Evolutionary conservation across 176 grass and related monocot species (phyloP), one percentile per base, ranked within the genome.

Genomic region (Raddia distichophylla): DNA sequence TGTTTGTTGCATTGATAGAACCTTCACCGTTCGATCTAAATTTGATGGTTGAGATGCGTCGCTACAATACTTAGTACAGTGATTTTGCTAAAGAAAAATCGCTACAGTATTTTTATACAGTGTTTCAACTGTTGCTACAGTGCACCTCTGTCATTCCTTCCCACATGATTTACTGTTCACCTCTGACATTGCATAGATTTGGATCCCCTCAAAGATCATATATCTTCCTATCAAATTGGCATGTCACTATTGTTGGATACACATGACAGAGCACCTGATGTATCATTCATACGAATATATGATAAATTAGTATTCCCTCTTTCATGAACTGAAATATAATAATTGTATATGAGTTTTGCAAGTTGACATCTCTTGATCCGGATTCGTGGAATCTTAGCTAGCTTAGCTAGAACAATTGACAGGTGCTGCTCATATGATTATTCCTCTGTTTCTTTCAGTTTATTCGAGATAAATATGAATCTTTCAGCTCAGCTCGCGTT

Each of bases 401-500:
- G 37, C 37, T 40, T 56, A 37, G 17, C 1, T 20, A 48, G 47
- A 53, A 54, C 58, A 82, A 33, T 43, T 67, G 48, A 79, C 60
- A 79, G 17, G 47, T 15, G 59, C 73, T 20, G 52, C 17, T 14
- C 16, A 48, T 58, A 69, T 6, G 49, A n/a, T 35, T 43, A 71
- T 61, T 71, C 59, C 47, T 20, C 19, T 2, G 35, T 45, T 61
- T 18, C 14, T 52, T 27, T 13, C 70, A 62, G 83, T 27, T 78
- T 45, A 44, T 49, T 50, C 4, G 64, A 42, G 64, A 70, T 42
- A 27, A 20, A 70, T 78, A 51, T 71, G 83, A 19, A 85, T 73
- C 75, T 35, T 72, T 57, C 46, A n/a, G 53, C 44, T 61, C 34
- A n/a, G 10, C 43, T 57, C 8, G 11, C 13, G 19, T 55, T 67